These are phyloP conservation scores for Calonectria naviculata DNA, from an alignment of 2,329 filamentous ascomycete genomes.

Conservation along the genomic window DNA sequence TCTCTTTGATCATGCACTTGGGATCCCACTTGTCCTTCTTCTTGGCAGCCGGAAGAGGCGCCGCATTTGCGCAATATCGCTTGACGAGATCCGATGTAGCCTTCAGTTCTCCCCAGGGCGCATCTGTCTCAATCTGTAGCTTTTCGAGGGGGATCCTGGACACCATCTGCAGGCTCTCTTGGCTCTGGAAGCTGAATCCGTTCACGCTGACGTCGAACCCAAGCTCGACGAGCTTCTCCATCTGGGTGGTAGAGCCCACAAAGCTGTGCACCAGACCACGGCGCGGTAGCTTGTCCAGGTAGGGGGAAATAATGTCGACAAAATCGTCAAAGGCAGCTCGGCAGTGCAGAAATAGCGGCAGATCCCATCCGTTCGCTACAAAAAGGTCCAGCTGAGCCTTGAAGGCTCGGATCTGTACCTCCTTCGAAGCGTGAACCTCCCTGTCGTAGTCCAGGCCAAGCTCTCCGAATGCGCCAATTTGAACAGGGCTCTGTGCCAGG, in stretches of 20 bases:
- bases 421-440: conserved; percentile 53
- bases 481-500: conserved; percentile 35
- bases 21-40: conserved; percentile 61
- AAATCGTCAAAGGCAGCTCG: conserved; percentile 42
- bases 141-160: conserved; percentile 34
- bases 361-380: conserved; percentile 36
- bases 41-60: conserved; percentile 52
- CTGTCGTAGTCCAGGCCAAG: conserved; percentile 63
- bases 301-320: conserved; percentile 50
- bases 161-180: conserved; percentile 38
- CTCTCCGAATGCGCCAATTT: conserved; percentile 59
- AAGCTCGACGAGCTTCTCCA: conserved; percentile 37
- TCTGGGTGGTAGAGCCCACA: conserved; percentile 35
- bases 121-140: conserved; percentile 42
- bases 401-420: conserved; percentile 38
- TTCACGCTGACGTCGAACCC: conserved; percentile 52
- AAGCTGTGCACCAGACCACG: conserved; percentile 41
- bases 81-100: conserved; percentile 45
- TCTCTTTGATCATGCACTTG: conserved; percentile 60
- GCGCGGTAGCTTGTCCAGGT: conserved; percentile 41
- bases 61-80: conserved; percentile 52
- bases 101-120: conserved; percentile 42
- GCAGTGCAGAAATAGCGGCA: conserved; percentile 40
- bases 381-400: conserved; percentile 39
- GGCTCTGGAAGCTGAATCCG: conserved; percentile 53